Conservation (phyloP, 345 rosid genomes). For the Triadica sebifera region DNA sequence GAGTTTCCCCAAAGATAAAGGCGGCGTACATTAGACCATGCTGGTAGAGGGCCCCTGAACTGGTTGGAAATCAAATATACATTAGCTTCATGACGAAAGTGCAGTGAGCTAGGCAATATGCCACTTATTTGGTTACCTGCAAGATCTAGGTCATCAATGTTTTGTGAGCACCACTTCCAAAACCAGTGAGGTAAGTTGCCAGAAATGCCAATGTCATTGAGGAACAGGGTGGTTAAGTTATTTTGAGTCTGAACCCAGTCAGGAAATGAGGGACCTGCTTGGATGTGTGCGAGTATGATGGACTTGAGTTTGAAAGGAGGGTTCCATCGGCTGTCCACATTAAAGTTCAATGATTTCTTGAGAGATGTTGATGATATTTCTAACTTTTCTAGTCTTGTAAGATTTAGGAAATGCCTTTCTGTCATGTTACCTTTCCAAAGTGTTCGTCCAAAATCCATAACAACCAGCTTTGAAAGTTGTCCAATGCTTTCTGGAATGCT, state of each 20-base stretch:
- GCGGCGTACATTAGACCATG: neutral
- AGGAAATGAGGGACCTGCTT: neutral
- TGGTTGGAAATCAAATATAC: slow-evolving; percentile 8
- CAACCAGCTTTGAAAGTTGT: neutral
- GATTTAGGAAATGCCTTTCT: slow-evolving; percentile 5
- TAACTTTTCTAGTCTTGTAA: neutral
- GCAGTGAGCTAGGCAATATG: neutral
- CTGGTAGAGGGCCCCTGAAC: neutral
- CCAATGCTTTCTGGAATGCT: slow-evolving; percentile 6
- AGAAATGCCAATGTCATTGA: slow-evolving; percentile 5
- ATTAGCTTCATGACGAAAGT: neutral
- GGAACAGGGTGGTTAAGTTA: neutral
- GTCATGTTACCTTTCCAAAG: neutral
- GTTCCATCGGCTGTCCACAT: slow-evolving; percentile 1
- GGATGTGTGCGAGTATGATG: slow-evolving; percentile 4
- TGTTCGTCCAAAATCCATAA: slow-evolving; percentile 5
- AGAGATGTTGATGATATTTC: slow-evolving; percentile 4
- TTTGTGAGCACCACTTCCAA: slow-evolving; percentile 3
- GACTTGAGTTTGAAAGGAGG: slow-evolving; percentile 6
- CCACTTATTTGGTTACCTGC: slow-evolving; percentile 4
- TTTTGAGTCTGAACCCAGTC: neutral
- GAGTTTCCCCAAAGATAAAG: slow-evolving; percentile 12
- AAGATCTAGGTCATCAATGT: slow-evolving; percentile 4
- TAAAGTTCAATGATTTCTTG: slow-evolving; percentile 2
- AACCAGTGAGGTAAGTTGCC: neutral